A percentile compares a stretch with the other conserved stretches of the same genome.
Conservation (phyloP, 495 filamentous ascomycete genomes). For the Halenospora varia region DNA sequence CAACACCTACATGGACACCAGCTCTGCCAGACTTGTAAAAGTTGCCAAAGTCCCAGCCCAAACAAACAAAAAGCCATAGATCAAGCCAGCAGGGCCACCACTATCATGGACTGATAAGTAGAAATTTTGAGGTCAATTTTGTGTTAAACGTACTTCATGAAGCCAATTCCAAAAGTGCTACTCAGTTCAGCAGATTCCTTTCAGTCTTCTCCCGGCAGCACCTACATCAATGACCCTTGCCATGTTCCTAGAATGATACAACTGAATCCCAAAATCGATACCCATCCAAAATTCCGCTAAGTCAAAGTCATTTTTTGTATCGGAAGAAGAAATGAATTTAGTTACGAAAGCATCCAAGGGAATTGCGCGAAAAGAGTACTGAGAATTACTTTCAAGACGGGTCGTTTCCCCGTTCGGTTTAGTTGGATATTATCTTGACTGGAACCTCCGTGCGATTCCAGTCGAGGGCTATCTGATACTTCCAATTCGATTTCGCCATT, state of each 20-base stretch:
- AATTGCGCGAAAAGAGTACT: too few relatives aligned
- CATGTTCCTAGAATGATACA: constrained; percentile 39
- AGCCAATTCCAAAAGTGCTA: neutral
- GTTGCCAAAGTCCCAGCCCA: constrained; percentile 45
- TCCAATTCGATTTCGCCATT: neutral
- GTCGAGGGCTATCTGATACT: neutral
- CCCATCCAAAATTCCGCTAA: constrained; percentile 37
- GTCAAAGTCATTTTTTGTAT: neutral
- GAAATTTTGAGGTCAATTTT: too few relatives aligned
- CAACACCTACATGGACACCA: constrained; percentile 37
- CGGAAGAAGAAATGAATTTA: too few relatives aligned
- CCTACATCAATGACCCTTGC: constrained; percentile 32
- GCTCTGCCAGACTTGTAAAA: constrained; percentile 41
- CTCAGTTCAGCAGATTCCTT: neutral
- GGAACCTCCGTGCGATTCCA: neutral
- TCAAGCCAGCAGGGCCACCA: constrained; percentile 47
- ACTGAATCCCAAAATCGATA: constrained; percentile 41
- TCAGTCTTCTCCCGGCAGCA: neutral
- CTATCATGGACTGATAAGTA: constrained; percentile 19
- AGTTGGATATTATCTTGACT: constrained; percentile 37
- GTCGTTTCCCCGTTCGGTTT: constrained; percentile 44
- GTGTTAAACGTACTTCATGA: neutral
- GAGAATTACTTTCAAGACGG: constrained; percentile 42
- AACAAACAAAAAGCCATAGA: constrained; percentile 48
- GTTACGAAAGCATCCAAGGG: too few relatives aligned